Base-by-base conservation (phyloP, 2,329 filamentous ascomycete genomes). In the Aspergillus quadrilineatus region DNA sequence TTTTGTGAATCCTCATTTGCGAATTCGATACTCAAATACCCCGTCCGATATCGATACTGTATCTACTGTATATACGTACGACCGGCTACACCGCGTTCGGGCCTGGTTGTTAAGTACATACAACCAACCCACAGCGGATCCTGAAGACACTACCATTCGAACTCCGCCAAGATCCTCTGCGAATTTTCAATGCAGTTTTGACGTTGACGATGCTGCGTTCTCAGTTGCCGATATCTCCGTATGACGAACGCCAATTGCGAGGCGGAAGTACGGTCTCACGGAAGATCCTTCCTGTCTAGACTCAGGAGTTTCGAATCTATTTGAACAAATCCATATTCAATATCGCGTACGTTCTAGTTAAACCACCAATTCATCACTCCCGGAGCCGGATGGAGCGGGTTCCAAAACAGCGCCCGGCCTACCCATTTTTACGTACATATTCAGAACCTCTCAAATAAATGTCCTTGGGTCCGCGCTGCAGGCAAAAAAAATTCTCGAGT, bases 81-180 rank as follows among this genome's bases (percentile, higher is more conserved):
- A 12, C n/a, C 12, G 12, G 14, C 34, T 53, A 59, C 59, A 63
- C 58, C 60, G 58, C 60, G 56, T 59, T 60, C 58, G 60, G 60
- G 50, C 49, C 42, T 53, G 56, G 61, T 55, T 60, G 56, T 60
- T 48, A 55, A 17, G 26, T 30, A n/a, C 34, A 44, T 41, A 26
- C 22, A n/a, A 14, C 29, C 45, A 63, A 41, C 51, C 62, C 64
- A 66, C 64, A 55, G 64, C 62, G 63, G 64, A 66, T 58, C 64
- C 60, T 51, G 41, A 43, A 43, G 15, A 28, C 15, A 44, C 37
- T 36, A 15, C 34, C 44, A 32, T 39, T 44, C 44, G 44, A 22
- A 47, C 22, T 34, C 22, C 32, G 50, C 43, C 30, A 29, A 7
- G 32, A 46, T 47, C 26, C 45, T 44, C 29, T n/a, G 29, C 41